phyloP scores from a whole-genome alignment of 2,329 filamentous ascomycete species.

The Fusarium pseudoanthophilum region DNA sequence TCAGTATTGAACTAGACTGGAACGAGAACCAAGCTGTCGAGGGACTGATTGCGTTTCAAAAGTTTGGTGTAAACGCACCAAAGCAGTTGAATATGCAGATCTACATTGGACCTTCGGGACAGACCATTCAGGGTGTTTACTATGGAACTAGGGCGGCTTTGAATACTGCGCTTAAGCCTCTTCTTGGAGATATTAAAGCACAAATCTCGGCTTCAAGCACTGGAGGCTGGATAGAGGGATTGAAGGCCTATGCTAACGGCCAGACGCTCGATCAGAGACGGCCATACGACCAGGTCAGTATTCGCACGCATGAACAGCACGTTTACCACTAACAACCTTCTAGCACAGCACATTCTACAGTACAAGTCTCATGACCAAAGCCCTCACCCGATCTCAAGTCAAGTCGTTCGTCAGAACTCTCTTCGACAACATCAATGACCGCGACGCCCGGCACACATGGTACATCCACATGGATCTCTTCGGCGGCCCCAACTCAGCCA shows the following conservation, averaged over 20 bases:
- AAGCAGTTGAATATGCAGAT: constrained; percentile 47
- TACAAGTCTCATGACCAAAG: constrained; percentile 45
- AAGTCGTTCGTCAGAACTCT: constrained; percentile 34
- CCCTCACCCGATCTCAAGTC: constrained; percentile 38
- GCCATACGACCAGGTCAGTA: constrained; percentile 39
- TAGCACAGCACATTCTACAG: constrained; percentile 48
- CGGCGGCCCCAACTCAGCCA: constrained; percentile 51
- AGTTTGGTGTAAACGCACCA: constrained; percentile 36
- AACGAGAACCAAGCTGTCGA: constrained; percentile 21
- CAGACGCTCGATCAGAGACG: constrained; percentile 39
- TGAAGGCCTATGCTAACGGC: constrained; percentile 37
- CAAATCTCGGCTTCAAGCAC: constrained; percentile 21
- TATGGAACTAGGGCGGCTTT: constrained; percentile 39
- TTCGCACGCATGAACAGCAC: accelerated
- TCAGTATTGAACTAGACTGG: constrained; percentile 40
- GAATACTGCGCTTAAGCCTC: constrained; percentile 24
- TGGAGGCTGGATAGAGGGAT: constrained; percentile 42
- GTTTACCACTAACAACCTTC: background rate
- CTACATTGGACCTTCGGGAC: constrained; percentile 28
- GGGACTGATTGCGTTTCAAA: constrained; percentile 43
- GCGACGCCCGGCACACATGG: constrained; percentile 30
- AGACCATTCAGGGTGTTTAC: constrained; percentile 46
- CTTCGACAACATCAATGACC: constrained; percentile 32
- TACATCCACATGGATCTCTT: constrained; percentile 46
- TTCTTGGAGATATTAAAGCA: constrained; percentile 32